Base-by-base conservation (phyloP, 306 rosid species). In the Rosa lucieae region DNA sequence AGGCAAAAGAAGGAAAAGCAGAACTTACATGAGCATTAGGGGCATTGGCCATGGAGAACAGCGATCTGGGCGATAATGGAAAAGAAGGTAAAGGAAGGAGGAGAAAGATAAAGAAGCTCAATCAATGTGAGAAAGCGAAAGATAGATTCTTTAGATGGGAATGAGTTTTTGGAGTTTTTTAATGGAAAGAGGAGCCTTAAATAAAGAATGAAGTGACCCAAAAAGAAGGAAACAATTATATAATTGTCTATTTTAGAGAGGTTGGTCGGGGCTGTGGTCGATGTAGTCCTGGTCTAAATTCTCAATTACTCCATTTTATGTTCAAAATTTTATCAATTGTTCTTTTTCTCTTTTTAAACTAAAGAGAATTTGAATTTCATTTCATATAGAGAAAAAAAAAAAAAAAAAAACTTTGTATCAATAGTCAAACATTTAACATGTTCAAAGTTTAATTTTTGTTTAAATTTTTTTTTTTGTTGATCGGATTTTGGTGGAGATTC, bases 61-160 rank as follows among this genome's bases (percentile, higher is more conserved):
- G 78, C 42, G 69, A 74, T 74, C 78, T 70, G 42, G 53, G 74
- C 12, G 20, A 78, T 3, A 52, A 29, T 52, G 42, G 43, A 26
- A 40, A 40, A 32, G 44, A 55, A 68, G 46, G 53, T 10, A 26
- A 42, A 67, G 75, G 44, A 8, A 8, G 39, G 53, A 56, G 29
- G 37, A n/a, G 74, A 67, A 43, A 77, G 52, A 14, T 13, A 51
- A 32, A 39, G 67, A 6, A 14, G 46, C 23, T 65, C 46, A 65
- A 65, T 65, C 46, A 65, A 65, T 35, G 21, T 65, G 46, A 17
- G 52, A 55, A 12, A 29, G 32, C 32, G 32, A 29, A 29, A 42
- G 52, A 53, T 4, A 23, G 52, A 78, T 68, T 78, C 75, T 49
- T 68, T 62, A 7, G 42, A 21, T 67, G 53, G 70, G 17, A 77